phyloP scores from a whole-genome alignment of 768 basidiomycete species.

The Termitomyces sp. region DNA sequence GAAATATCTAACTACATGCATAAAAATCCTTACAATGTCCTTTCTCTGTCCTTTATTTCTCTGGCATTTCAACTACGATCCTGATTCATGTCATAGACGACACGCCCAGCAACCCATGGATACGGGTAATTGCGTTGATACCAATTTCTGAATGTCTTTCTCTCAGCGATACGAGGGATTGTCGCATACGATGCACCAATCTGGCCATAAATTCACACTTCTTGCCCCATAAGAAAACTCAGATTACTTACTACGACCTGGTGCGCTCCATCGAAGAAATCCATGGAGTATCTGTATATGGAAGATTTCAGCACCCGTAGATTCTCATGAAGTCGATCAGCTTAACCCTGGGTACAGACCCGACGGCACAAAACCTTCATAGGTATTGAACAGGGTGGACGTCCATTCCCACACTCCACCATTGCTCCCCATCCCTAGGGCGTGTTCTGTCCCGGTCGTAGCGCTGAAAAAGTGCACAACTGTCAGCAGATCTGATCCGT shows the following conservation, averaged over 20 bases:
- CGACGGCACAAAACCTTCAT: conserved; percentile 74
- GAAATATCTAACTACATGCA: not conserved
- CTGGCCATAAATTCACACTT: conserved; percentile 29
- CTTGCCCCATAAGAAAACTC: not conserved
- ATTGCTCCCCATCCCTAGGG: conserved; percentile 65
- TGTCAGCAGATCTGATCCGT: not conserved
- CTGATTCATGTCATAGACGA: conserved; percentile 40
- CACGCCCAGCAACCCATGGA: conserved; percentile 74
- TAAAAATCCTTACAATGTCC: not conserved
- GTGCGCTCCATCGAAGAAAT: conserved; percentile 90
- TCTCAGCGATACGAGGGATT: conserved; percentile 72
- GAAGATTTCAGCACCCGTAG: not conserved
- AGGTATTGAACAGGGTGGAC: conserved; percentile 63
- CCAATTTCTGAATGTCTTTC: conserved; percentile 81
- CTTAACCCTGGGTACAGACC: conserved; percentile 80
- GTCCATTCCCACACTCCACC: conserved; percentile 99
- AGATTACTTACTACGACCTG: conserved; percentile 70
- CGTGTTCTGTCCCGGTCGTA: conserved; percentile 52
- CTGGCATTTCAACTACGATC: not conserved
- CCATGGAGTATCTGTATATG: conserved; percentile 59
- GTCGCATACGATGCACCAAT: conserved; percentile 89
- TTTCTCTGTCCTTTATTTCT: too few species aligned
- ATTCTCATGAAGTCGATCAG: not conserved
- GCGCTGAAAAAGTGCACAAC: conserved; percentile 34
- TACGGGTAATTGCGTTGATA: conserved; percentile 91